These are phyloP conservation scores for Cordyceps pruinosa DNA, from an alignment of 2,329 filamentous ascomycete genomes.

Conservation along the genomic window DNA sequence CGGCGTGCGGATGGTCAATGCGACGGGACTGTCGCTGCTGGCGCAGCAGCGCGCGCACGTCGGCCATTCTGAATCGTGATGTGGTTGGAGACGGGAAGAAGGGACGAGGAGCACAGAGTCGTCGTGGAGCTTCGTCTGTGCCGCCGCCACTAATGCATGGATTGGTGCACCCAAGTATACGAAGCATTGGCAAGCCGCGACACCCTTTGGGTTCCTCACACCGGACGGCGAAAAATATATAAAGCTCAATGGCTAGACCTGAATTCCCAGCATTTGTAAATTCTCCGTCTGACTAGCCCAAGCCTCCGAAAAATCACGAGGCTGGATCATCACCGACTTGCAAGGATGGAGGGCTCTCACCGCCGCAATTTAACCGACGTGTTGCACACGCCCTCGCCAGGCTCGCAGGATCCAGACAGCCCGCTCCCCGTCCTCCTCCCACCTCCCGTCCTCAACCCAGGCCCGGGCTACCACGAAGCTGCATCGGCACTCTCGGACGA, in stretches of 20 bases:
- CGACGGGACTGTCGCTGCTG: slow-evolving; percentile 69
- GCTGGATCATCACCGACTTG: slow-evolving; percentile 4
- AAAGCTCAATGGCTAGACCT: neutral
- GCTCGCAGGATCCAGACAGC: neutral
- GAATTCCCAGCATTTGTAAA: neutral
- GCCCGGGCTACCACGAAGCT: neutral
- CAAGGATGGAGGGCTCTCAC: slow-evolving; percentile 8
- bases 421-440: neutral
- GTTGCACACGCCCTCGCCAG: slow-evolving; percentile 13
- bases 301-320: neutral
- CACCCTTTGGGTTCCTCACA: neutral
- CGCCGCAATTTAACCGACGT: slow-evolving; percentile 25
- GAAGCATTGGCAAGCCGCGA: slow-evolving; percentile 8
- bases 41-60: slow-evolving; percentile 72
- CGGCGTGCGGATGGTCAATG: slow-evolving; percentile 61
- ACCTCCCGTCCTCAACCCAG: neutral
- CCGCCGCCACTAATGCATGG: slow-evolving; percentile 7
- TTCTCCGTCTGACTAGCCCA: neutral
- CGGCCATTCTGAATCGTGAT: slow-evolving; percentile 51
- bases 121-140: slow-evolving; percentile 3
- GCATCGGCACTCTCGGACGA: neutral
- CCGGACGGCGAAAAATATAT: neutral
- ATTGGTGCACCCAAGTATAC: slow-evolving; percentile 9
- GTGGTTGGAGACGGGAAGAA: slow-evolving; percentile 4
- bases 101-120: slow-evolving; percentile 1